phyloP scores from a whole-genome alignment of 371 early-diverging fungal genomes.

The Lichtheimia ramosa region DNA sequence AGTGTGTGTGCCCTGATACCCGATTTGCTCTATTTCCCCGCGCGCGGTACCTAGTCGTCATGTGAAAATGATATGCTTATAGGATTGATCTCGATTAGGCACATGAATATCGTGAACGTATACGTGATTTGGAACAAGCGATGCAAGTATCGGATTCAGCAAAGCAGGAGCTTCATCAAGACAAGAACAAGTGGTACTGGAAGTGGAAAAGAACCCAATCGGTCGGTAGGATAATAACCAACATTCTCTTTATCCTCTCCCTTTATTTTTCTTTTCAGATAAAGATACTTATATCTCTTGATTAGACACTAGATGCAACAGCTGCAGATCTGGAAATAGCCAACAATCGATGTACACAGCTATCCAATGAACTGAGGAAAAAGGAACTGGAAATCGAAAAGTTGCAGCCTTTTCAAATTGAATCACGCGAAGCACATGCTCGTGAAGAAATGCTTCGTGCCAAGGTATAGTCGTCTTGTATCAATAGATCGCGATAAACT shows the following conservation, averaged over 20 bases:
- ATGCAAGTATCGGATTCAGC: constrained; percentile 24
- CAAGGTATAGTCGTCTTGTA: constrained; percentile 19
- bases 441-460: constrained; percentile 28
- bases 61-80: not conserved
- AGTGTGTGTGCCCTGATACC: constrained; percentile 10
- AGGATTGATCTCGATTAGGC: constrained; percentile 13
- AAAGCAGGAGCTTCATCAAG: constrained; percentile 20
- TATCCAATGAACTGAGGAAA: constrained; percentile 18
- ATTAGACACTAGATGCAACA: constrained; percentile 30
- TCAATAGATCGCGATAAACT: not conserved
- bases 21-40: not conserved
- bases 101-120: constrained; percentile 23
- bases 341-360: constrained; percentile 25
- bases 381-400: constrained; percentile 31
- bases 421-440: constrained; percentile 26
- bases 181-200: constrained; percentile 24
- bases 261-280: not conserved
- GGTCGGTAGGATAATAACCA: constrained; percentile 13
- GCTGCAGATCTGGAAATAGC: constrained; percentile 29
- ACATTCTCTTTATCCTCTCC: not conserved
- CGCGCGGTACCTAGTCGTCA: too few relatives aligned
- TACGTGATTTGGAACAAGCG: constrained; percentile 20
- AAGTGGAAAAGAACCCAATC: constrained; percentile 39
- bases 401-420: constrained; percentile 21
- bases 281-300: not conserved